phyloP scores from a whole-genome alignment of 441 rosid genomes.

The Macaranga tanarius region DNA sequence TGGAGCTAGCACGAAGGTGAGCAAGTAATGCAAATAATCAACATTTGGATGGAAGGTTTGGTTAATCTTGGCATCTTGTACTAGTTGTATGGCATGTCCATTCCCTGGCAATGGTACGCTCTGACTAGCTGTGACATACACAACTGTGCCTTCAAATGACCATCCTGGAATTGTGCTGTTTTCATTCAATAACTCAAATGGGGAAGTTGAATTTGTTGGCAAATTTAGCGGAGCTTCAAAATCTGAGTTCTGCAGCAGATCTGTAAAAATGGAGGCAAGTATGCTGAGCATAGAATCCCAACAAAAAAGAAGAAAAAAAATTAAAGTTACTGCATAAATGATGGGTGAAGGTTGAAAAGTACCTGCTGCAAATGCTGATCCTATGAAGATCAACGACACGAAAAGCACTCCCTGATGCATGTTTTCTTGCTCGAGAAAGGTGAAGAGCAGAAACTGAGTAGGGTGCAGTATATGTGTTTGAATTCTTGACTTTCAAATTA shows the following conservation, averaged over 20 bases:
- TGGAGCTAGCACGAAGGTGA: constrained; percentile 40
- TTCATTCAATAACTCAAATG: constrained; percentile 30
- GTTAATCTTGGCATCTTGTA: constrained; percentile 43
- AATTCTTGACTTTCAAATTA: not conserved
- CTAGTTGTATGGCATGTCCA: constrained; percentile 47
- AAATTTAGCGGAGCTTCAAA: constrained; percentile 49
- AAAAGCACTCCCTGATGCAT: not conserved
- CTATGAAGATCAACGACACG: not conserved
- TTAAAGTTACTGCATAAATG: not conserved
- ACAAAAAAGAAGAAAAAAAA: not conserved
- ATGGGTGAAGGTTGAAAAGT: not conserved
- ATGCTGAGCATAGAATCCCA: not conserved
- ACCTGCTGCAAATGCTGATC: constrained; percentile 11
- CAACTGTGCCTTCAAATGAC: constrained; percentile 47
- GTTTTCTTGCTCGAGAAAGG: constrained; percentile 5
- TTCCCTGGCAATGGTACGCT: constrained; percentile 36
- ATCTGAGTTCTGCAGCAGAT: constrained; percentile 49
- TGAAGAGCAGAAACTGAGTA: not conserved
- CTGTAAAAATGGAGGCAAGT: constrained; percentile 28
- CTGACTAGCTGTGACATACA: constrained; percentile 37
- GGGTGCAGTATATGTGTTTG: not conserved
- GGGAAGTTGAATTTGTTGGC: constrained; percentile 23
- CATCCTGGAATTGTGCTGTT: constrained; percentile 57
- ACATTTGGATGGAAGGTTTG: constrained; percentile 47
- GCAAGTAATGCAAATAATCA: constrained; percentile 38